Base-by-base conservation (phyloP, 257 asterid genomes). In the Solanum virginianum region DNA sequence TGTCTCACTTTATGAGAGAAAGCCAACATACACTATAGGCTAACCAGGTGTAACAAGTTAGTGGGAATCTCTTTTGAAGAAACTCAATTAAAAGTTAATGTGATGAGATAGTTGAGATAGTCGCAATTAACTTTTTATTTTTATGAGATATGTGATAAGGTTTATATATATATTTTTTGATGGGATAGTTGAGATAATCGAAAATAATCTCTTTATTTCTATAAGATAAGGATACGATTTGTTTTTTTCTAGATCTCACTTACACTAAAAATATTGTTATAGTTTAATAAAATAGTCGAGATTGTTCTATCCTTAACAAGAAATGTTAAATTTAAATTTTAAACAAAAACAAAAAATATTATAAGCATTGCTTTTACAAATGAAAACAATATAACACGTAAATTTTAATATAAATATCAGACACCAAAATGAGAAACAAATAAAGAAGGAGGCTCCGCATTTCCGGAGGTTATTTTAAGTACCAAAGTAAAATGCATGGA, bases 341-440 rank as follows among this genome's bases (percentile, higher is more conserved):
- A 32, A 32, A 32, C 4, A 2, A 32, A 32, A 32, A 32, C 4
- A 32, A 0, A 32, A 32, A 32, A 32, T 32, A 32, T 32, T 32
- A 32, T 36, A 36, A 36, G 0, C 41, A 4, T 36, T 60, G 0
- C 32, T 60, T 22, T 13, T 6, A 22, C 4, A 10, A 10, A 60
- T 60, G 1, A 60, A 1, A n/a, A 0, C 0, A 6, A 0, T 36
- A 0, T 2, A 60, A n/a, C 13, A n/a, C 1, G 12, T 0, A 10
- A 10, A 60, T 10, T 59, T 0, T n/a, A n/a, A 59, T 59, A 10
- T 4, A 3, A 59, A 1, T 59, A 59, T 59, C 0, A 0, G 1
- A 1, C 1, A 43, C 2, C 2, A 1, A 7, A 5, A 43, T 7
- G 49, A 0, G 0, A 43, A 43, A 43, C 8, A 8, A 8, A 9